phyloP scores from a whole-genome alignment of 305 asterid species.

The Plantago coronopus region DNA sequence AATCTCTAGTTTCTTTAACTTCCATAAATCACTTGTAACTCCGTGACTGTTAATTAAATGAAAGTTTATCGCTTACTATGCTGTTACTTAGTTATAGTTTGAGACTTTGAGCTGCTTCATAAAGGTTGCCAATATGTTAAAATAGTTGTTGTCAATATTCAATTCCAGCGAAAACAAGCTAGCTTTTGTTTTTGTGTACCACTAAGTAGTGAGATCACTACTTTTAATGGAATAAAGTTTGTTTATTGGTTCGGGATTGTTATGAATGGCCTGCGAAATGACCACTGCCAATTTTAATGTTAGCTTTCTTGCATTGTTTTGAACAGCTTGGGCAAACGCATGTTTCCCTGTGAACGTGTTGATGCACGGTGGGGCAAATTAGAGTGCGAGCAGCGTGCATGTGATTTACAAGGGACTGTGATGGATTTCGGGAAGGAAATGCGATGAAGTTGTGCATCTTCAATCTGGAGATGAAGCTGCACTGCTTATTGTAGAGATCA shows the following conservation, averaged over 20 bases:
- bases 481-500: neutral
- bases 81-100: neutral
- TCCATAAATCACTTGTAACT: neutral
- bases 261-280: neutral
- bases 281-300: neutral
- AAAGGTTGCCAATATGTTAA: too few relatives aligned
- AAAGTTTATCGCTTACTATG: neutral
- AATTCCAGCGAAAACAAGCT: too few relatives aligned
- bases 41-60: neutral
- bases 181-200: too few relatives aligned
- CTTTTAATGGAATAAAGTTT: too few relatives aligned
- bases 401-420: constrained; percentile 68
- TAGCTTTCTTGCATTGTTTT: constrained; percentile 16
- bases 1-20: constrained; percentile 1
- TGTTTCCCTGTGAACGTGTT: constrained; percentile 78
- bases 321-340: constrained; percentile 63
- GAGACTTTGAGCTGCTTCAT: neutral
- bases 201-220: too few relatives aligned
- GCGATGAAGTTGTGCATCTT: constrained; percentile 17
- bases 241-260: neutral
- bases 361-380: constrained; percentile 98
- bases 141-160: too few relatives aligned
- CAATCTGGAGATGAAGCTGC: neutral
- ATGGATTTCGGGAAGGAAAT: constrained; percentile 34
- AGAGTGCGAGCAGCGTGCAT: constrained; percentile 80